Base-by-base conservation (phyloP, 2,329 filamentous ascomycete species). In the Chaetomium strumarium region DNA sequence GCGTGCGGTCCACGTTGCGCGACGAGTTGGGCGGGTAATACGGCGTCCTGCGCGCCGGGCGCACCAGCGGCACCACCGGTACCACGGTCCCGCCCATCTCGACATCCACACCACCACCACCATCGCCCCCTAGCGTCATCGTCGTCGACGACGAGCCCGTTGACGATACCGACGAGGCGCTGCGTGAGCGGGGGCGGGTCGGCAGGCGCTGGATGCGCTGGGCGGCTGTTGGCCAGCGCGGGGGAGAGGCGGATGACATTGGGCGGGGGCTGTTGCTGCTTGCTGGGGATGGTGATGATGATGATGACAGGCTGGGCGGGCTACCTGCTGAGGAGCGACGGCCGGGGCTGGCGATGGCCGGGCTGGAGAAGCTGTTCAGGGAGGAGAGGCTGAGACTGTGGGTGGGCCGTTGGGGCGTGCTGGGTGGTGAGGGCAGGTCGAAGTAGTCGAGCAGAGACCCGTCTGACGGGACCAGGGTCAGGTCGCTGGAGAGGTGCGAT, bases 21-120 rank as follows among this genome's bases (percentile, higher is more conserved):
- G 59, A 62, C 34, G 52, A 19, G 33, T 60, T 62, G 2, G 58
- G 59, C 38, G 59, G 58, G 49, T 60, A 62, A n/a, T 60, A 62
- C 12, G 59, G 55, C 11, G 59, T 61, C 10, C 58, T 36, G 3
- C 59, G 44, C 30, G 54, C 42, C 2, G 49, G 20, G 30, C 51
- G 50, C 19, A 55, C 24, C 39, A 53, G n/a, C 3, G 48, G 48
- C 16, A 29, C 14, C 17, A 43, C 17, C 6, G 14, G n/a, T 11
- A 12, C n/a, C 8, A 13, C 13, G 10, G 45, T 30, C n/a, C 24
- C 24, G 24, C 24, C 24, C 24, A 24, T 24, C 7, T 24, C 24
- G 24, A 24, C 24, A 24, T 24, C 24, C 24, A 24, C 24, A 24
- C 24, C 24, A 24, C n/a, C n/a, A n/a, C n/a, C n/a, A n/a, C n/a